These are phyloP conservation scores for Protomyces inundatus DNA, from an alignment of 1,139 yeast species.

Conservation along the genomic window DNA sequence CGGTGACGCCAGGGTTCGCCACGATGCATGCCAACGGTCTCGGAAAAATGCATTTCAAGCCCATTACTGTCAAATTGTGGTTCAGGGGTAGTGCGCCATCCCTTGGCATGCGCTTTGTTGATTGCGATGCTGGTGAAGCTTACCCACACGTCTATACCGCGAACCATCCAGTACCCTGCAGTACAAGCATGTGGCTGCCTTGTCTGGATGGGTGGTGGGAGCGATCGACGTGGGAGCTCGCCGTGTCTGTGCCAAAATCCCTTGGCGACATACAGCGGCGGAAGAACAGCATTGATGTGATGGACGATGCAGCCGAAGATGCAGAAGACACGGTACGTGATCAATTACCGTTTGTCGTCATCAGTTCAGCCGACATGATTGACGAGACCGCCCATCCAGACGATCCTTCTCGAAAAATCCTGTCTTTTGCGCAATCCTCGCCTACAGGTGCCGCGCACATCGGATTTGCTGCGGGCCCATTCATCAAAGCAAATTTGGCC, in stretches of 20 bases:
- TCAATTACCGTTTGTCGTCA: slow-evolving; percentile 56
- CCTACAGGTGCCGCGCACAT: slow-evolving; percentile 92
- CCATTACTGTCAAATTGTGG: slow-evolving; percentile 64
- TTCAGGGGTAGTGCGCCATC: slow-evolving; percentile 62
- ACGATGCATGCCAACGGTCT: slow-evolving; percentile 8
- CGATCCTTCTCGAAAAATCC: slow-evolving; percentile 68
- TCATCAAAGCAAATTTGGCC: slow-evolving; percentile 54
- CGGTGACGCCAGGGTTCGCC: slow-evolving; percentile 17
- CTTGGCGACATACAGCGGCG: slow-evolving; percentile 52
- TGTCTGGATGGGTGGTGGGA: slow-evolving; percentile 88
- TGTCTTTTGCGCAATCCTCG: slow-evolving; percentile 71
- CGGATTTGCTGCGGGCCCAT: slow-evolving; percentile 95
- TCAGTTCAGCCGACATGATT: slow-evolving; percentile 58
- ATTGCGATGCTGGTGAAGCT: slow-evolving; percentile 35
- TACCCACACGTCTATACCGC: slow-evolving; percentile 84
- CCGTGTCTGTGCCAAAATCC: slow-evolving; percentile 74
- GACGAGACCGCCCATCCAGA: slow-evolving; percentile 47
- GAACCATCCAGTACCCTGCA: slow-evolving; percentile 68
- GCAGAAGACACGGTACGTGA: slow-evolving; percentile 38
- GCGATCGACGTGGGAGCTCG: slow-evolving; percentile 87
- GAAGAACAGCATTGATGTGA: neutral
- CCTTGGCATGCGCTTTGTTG: slow-evolving; percentile 68
- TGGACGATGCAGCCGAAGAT: neutral
- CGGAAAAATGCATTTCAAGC: slow-evolving; percentile 47
- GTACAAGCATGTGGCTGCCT: slow-evolving; percentile 95